phyloP scores from a whole-genome alignment of 1,139 yeast genomes.

The Tardiomyces digboiensis region DNA sequence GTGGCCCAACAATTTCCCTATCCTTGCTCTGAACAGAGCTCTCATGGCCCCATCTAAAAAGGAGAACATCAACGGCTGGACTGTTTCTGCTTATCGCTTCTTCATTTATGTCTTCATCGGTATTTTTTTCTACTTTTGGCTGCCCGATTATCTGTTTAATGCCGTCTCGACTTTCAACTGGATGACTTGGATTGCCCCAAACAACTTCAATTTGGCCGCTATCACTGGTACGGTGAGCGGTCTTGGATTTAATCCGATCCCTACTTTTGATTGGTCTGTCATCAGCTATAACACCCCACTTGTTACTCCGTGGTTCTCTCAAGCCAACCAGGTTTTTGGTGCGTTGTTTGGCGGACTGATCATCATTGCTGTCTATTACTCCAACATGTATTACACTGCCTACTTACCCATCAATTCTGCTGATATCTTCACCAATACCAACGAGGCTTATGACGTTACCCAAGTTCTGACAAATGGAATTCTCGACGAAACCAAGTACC shows the following conservation, averaged over 20 bases:
- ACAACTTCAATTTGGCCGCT: conserved; percentile 42
- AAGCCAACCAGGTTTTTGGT: conserved; percentile 35
- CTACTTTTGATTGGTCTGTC: conserved; percentile 46
- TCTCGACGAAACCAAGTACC: neutral
- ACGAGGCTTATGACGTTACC: conserved; percentile 33
- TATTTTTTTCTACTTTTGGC: conserved; percentile 45
- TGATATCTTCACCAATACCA: conserved; percentile 39
- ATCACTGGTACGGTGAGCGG: conserved; percentile 46
- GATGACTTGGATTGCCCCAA: conserved; percentile 55
- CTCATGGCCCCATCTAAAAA: conserved; percentile 35
- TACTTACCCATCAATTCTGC: conserved; percentile 48
- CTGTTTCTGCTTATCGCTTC: conserved; percentile 34
- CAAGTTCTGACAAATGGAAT: conserved; percentile 30
- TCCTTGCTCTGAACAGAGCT: conserved; percentile 46
- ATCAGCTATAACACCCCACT: conserved; percentile 27
- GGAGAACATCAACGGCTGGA: conserved; percentile 44
- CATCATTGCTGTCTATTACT: conserved; percentile 37
- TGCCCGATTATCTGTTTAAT: conserved; percentile 43
- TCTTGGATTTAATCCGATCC: conserved; percentile 45
- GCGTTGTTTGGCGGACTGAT: conserved; percentile 33
- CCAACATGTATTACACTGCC: conserved; percentile 42
- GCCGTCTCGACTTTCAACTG: conserved; percentile 48
- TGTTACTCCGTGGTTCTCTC: conserved; percentile 39
- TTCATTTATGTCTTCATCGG: conserved; percentile 32
- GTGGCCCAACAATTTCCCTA: conserved; percentile 50